Evolutionary conservation across 2,329 filamentous ascomycete species (phyloP).

Genomic region (Alternaria infectoria): DNA sequence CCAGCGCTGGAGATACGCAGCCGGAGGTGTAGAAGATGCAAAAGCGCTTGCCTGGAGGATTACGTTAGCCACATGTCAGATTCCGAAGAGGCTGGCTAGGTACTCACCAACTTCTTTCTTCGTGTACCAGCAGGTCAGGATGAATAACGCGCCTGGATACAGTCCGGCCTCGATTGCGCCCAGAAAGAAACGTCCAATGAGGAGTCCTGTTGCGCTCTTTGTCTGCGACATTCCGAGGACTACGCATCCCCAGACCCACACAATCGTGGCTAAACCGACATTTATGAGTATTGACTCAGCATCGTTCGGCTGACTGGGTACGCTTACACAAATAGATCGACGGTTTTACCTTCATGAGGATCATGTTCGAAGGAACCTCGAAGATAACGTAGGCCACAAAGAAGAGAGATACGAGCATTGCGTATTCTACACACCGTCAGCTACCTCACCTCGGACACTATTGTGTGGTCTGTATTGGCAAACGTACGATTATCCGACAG

Average conservation of each 20-base stretch:
- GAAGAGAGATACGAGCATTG: background rate
- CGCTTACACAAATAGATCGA: background rate
- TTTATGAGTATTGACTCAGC: background rate
- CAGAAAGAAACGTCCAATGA: background rate
- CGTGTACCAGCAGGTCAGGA: background rate
- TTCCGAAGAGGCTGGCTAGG: background rate
- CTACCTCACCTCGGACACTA: background rate
- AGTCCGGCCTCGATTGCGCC: background rate
- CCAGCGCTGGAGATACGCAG: conserved; percentile 3
- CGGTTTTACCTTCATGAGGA: background rate
- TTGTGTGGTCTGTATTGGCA: background rate
- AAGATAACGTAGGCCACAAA: background rate
- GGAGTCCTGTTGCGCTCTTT: background rate
- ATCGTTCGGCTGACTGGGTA: background rate
- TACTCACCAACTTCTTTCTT: background rate
- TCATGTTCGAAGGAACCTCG: background rate
- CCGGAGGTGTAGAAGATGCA: conserved; percentile 8
- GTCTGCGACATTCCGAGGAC: background rate
- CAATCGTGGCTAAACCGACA: background rate
- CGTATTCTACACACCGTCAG: background rate
- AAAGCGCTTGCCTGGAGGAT: conserved; percentile 8
- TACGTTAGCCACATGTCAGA: background rate
- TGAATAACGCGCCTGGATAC: background rate
- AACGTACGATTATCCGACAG: background rate
- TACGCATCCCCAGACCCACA: background rate